Evolutionary conservation across 371 early-diverging fungal genomes (phyloP), one percentile per base, ranked within the genome.

Genomic region (Lichtheimia corymbifera): DNA sequence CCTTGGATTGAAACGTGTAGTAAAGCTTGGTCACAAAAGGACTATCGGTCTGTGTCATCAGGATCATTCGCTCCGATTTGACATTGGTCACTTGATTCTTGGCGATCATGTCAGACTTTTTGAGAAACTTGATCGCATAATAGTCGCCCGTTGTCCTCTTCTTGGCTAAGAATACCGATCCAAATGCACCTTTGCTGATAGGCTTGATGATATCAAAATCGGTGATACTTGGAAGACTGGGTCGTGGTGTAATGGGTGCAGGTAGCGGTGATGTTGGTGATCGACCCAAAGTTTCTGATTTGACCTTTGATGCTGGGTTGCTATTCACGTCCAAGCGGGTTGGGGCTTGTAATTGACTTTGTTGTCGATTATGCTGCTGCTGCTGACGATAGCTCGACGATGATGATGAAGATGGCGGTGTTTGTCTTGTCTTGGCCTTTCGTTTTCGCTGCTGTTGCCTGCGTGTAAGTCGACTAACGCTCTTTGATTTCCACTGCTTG

Each of bases 1-100:
- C 93, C 52, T 88, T 87, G 50, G 90, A 93, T 63, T 98, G 96
- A 70, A 98, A 98, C 0, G 94, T 88, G 70, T 89, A 97, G 70
- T 92, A 94, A 14, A 98, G 81, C 52, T 92, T 93, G 45, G 95
- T 95, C 2, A 99, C 95, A 84, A 91, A 98, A 0, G 97, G 97
- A 50, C 91, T 91, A 58, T 94, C 94, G 1, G 92, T 82, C 61
- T 93, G 93, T 17, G 89, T 88, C 83, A 87, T 86, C 57, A 96
- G 67, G 60, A 94, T 93, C 86, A 91, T 85, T 5, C 93, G 77
- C 65, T 96, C 96, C 3, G 93, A 89, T 68, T 92, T 92, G 67
- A 96, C 91, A 65, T 94, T 93, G 22, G 87, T 91, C 15, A 94
- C 93, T 66, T 94, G 94, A 67, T 96, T 96, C 73, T 94, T 94